These are phyloP conservation scores for Cucumis cinereus DNA, from an alignment of 306 rosid genomes.

Conservation along the genomic window DNA sequence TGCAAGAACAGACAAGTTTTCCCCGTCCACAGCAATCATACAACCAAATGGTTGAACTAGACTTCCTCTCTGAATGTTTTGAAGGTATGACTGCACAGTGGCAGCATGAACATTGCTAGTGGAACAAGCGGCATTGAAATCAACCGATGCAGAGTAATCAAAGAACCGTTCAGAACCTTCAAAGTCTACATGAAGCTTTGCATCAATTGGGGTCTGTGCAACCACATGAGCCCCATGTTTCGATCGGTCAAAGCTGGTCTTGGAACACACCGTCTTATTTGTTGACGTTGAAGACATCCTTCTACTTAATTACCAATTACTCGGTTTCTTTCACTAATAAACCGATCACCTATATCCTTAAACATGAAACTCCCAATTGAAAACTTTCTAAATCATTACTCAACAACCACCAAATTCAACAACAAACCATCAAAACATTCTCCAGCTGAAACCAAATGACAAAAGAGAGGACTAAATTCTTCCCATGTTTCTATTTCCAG, in stretches of 20 bases:
- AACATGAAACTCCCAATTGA: neutral
- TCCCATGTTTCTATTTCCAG: conserved; percentile 1
- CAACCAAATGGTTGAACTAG: conserved; percentile 36
- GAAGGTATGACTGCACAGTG: conserved; percentile 28
- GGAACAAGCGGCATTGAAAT: conserved; percentile 18
- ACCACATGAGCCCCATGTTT: conserved; percentile 20
- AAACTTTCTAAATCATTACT: neutral
- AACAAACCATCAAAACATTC: neutral
- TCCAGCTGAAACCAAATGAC: neutral
- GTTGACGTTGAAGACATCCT: conserved; percentile 23
- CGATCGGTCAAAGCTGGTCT: conserved; percentile 14
- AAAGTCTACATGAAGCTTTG: conserved; percentile 24
- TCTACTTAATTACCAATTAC: conserved; percentile 1
- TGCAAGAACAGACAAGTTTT: conserved; percentile 25
- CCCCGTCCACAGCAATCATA: conserved; percentile 25
- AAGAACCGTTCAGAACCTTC: conserved; percentile 15
- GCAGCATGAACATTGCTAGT: conserved; percentile 25
- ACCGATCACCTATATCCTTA: neutral
- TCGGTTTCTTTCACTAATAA: neutral
- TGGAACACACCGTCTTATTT: conserved; percentile 20
- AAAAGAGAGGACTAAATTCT: neutral
- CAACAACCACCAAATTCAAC: neutral
- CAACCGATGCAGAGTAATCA: conserved; percentile 20
- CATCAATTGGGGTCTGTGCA: conserved; percentile 27
- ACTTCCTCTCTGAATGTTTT: conserved; percentile 25